Percentiles rank a stretch among this genome's conserved stretches.
These are phyloP conservation scores for Gyromitra esculenta DNA, from an alignment of 2,329 filamentous ascomycete genomes.

Conservation along the genomic window DNA sequence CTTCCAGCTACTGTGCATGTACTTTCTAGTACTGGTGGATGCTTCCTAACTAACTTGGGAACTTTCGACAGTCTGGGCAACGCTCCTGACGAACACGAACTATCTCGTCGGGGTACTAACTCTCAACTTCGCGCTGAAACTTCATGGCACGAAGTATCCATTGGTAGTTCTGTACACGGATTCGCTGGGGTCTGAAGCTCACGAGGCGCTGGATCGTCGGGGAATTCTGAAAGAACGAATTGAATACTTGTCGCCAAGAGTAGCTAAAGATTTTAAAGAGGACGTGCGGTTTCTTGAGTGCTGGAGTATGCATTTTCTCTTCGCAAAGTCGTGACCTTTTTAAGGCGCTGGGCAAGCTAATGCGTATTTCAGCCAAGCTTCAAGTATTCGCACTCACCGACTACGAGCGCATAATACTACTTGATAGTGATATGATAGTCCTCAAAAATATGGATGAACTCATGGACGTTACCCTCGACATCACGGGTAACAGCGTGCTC, in stretches of 20 bases:
- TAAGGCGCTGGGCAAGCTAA: slow-evolving; percentile 1
- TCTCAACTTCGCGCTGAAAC: slow-evolving; percentile 78
- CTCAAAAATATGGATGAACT: slow-evolving; percentile 88
- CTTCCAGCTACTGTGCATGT: background rate
- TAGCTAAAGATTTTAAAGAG: slow-evolving; percentile 73
- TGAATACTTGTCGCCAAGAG: slow-evolving; percentile 75
- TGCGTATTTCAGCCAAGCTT: slow-evolving; percentile 68
- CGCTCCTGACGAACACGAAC: slow-evolving; percentile 82
- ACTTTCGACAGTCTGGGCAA: slow-evolving; percentile 76
- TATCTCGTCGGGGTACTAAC: slow-evolving; percentile 86
- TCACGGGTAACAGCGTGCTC: slow-evolving; percentile 73
- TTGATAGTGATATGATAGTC: slow-evolving; percentile 90
- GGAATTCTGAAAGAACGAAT: slow-evolving; percentile 76
- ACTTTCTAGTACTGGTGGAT: background rate
- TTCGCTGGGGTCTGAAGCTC: slow-evolving; percentile 74
- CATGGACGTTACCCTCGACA: slow-evolving; percentile 71
- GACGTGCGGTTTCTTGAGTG: slow-evolving; percentile 89
- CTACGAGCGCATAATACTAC: slow-evolving; percentile 81
- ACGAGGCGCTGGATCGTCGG: slow-evolving; percentile 74
- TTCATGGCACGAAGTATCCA: slow-evolving; percentile 74
- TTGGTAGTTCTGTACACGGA: slow-evolving; percentile 86
- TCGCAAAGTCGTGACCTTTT: background rate
- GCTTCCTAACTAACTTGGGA: background rate
- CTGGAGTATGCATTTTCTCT: slow-evolving; percentile 68
- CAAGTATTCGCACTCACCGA: slow-evolving; percentile 78